These are phyloP conservation scores for Cercophora sp. DNA, from an alignment of 495 filamentous ascomycete species.

Conservation along the genomic window DNA sequence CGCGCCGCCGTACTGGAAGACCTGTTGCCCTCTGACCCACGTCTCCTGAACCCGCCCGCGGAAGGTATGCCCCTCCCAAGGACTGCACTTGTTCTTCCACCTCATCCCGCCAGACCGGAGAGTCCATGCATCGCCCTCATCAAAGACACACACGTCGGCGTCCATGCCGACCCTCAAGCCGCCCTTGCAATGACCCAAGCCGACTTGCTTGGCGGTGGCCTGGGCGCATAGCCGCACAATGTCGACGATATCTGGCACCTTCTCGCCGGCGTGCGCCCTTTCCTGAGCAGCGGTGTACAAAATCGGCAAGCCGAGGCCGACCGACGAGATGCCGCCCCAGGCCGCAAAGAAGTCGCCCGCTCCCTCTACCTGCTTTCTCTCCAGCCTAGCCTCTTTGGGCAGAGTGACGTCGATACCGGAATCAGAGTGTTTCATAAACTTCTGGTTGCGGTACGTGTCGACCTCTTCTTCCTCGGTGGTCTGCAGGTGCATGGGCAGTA, in stretches of 20 bases:
- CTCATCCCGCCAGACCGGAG: conserved; percentile 67
- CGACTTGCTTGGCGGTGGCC: conserved; percentile 90
- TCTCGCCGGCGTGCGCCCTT: conserved; percentile 46
- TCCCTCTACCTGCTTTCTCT: conserved; percentile 1
- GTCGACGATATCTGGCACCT: conserved; percentile 56
- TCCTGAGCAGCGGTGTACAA: conserved; percentile 74
- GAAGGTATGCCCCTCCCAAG: conserved; percentile 82
- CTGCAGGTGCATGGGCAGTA: conserved; percentile 65
- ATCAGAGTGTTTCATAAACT: conserved; percentile 38
- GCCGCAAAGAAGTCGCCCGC: conserved; percentile 88
- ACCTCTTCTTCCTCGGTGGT: conserved; percentile 11
- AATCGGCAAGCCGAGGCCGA: conserved; percentile 87
- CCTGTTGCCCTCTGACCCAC: conserved; percentile 75
- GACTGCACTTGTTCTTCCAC: conserved; percentile 91
- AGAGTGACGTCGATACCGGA: conserved; percentile 45
- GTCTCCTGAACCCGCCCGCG: conserved; percentile 82
- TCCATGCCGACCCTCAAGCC: conserved; percentile 80
- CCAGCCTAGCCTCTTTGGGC: conserved; percentile 15
- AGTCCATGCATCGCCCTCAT: conserved; percentile 73
- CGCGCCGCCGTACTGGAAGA: conserved; percentile 56
- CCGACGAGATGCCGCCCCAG: conserved; percentile 94
- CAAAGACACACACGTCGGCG: conserved; percentile 90
- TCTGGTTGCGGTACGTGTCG: conserved; percentile 17
- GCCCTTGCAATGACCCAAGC: conserved; percentile 77
- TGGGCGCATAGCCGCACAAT: conserved; percentile 78